phyloP scores from a whole-genome alignment of 2,329 filamentous ascomycete genomes.

The Zasmidium citrigriseum region DNA sequence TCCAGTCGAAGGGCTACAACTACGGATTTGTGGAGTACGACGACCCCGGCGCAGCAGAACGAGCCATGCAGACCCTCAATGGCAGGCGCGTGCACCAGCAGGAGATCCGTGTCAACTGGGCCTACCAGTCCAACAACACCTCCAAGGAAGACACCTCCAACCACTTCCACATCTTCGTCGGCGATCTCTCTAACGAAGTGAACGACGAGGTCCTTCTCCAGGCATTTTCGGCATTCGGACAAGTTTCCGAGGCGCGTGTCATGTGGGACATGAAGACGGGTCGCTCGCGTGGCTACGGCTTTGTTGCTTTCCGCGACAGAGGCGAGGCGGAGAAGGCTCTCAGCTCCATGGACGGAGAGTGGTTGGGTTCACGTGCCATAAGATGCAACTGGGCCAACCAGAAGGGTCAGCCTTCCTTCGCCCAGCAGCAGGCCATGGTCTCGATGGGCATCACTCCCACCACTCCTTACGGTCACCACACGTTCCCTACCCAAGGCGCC shows the following conservation, averaged over 20 bases:
- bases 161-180: conserved; percentile 99
- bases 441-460: conserved; percentile 98
- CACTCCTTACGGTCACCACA: conserved; percentile 90
- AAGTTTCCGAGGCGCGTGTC: conserved; percentile 93
- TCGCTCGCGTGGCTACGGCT: conserved; percentile 93
- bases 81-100: conserved; percentile 91
- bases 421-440: conserved; percentile 94
- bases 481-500: conserved; percentile 90
- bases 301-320: conserved; percentile 95
- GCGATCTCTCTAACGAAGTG: conserved; percentile 96
- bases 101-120: conserved; percentile 99
- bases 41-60: conserved; percentile 92
- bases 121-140: conserved; percentile 91
- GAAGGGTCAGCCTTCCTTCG: conserved; percentile 98
- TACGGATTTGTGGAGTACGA: conserved; percentile 99
- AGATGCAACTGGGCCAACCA: conserved; percentile 99
- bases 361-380: conserved; percentile 96
- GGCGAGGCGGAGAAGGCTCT: conserved; percentile 92
- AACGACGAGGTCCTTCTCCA: conserved; percentile 93
- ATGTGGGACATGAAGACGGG: conserved; percentile 99
- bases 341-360: conserved; percentile 98
- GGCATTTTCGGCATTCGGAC: conserved; percentile 94
- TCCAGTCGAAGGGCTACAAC: conserved; percentile 92
- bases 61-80: conserved; percentile 96
- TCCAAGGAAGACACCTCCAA: conserved; percentile 97